Conservation (phyloP, 169 alveolate species). For the Eimeria maxima region DNA sequence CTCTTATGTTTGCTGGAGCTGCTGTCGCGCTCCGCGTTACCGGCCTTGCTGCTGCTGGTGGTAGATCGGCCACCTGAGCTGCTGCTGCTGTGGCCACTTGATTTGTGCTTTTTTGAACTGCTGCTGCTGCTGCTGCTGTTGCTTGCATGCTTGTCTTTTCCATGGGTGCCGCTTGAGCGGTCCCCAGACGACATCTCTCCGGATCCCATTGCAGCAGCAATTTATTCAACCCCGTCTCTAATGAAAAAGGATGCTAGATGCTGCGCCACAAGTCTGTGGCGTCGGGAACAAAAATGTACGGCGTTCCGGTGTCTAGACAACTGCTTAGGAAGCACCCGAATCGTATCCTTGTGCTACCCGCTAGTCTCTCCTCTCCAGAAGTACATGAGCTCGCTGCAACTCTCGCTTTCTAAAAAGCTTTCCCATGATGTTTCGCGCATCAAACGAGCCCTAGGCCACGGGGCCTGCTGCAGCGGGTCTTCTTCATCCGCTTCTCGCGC, state of each 20-base stretch:
- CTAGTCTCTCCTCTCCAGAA: neutral
- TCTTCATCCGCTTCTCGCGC: neutral
- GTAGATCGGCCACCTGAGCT: neutral
- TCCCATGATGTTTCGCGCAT: neutral
- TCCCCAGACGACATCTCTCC: slow-evolving; percentile 42
- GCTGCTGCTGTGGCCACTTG: slow-evolving; percentile 62
- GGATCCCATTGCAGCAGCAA: slow-evolving; percentile 37
- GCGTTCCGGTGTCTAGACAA: neutral
- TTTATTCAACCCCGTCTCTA: neutral
- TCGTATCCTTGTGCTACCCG: neutral
- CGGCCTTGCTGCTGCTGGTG: slow-evolving; percentile 34
- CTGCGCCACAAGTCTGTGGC: neutral
- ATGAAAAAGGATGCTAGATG: neutral
- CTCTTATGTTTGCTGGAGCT: slow-evolving; percentile 9
- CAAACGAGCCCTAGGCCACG: neutral
- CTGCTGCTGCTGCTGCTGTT: slow-evolving; percentile 62
- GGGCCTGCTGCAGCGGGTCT: neutral
- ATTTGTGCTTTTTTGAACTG: slow-evolving; percentile 12
- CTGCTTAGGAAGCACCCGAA: neutral
- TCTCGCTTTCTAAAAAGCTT: neutral
- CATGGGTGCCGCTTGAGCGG: slow-evolving; percentile 48
- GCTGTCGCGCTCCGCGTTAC: neutral
- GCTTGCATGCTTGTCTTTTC: slow-evolving; percentile 31
- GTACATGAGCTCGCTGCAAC: neutral
- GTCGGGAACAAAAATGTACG: neutral